Base-by-base conservation (phyloP, 768 basidiomycete species). In the Amanita pallidorosea region DNA sequence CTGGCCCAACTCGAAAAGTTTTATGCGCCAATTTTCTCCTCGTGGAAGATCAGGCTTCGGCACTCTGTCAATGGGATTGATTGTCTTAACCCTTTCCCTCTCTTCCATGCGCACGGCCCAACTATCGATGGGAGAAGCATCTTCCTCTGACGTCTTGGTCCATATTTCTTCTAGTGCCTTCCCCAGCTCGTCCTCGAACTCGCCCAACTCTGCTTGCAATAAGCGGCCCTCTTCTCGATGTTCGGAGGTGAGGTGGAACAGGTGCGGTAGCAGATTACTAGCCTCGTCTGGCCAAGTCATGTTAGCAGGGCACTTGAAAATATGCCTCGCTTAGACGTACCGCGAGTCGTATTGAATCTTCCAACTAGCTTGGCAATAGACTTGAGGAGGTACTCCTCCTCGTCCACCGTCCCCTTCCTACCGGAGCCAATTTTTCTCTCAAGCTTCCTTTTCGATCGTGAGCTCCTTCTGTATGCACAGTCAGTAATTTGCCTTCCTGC, bases 381-480 rank as follows among this genome's bases (percentile, higher is more conserved):
- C 50, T 75, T 82, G 36, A 99, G 74, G 5, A 98, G 75, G 59
- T 98, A 97, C 58, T 91, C 89, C 67, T 96, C 93, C 65, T 98
- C 96, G 60, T 95, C 93, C 0, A 94, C 85, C 0, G 93, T 96
- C 7, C 96, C 96, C 61, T 94, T 97, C 50, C 85, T 70, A 2
- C 96, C 94, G 0, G 89, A 89, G 0, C 86, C 88, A 5, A 84
- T 73, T 63, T 95, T 96, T 44, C 89, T 76, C 55, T 89, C 88
- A 61, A 83, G 75, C 62, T 95, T 94, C 40, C 89, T 72, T 62
- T 86, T 89, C 5, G 89, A 88, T 50, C 84, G 81, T 15, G 88
- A 85, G 49, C 80, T 89, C 34, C 76, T 76, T 58, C 88, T 90
- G 45, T 51, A 45, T 31, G 31, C 13, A 18, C 50, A 41, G 15